Evolutionary conservation across 169 alveolate genomes (phyloP), one percentile per base, ranked within the genome.

Genomic region (Blepharisma undulans): DNA sequence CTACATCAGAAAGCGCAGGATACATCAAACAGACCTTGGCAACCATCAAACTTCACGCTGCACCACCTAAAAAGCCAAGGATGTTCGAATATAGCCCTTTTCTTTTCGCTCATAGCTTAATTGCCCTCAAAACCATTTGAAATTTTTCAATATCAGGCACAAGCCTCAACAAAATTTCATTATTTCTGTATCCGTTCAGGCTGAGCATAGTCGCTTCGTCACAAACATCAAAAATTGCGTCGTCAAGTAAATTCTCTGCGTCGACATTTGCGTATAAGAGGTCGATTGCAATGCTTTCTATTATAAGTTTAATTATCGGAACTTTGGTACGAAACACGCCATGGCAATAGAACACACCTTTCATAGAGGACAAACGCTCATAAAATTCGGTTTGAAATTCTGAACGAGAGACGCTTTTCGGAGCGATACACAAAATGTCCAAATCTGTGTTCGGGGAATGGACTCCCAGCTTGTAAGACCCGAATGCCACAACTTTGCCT

Each of bases 41-140:
- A 25, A 98, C 99, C 61, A 99, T 95, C 66, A 99, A 98, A n/a
- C 99, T 99, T 99, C 99, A 99, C 19, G 99, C 98, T 36, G 99
- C 99, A 7, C 99, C 99, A 12, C 99, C 99, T 29, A 98, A 95
- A 89, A 1, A 32, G 27, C 98, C 98, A 66, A 93, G 85, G 7
- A 92, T 92, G 76, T 90, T 91, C 14, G 95, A 90, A 86, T 94
- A 94, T 14, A 96, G 93, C 19, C 96, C 97, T 94, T 96, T 92
- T 90, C 93, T 91, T 92, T 90, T 93, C 4, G 98, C 98, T 96
- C 98, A 96, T 19, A 94, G 81, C 89, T 96, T 96, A 30, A 96
- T 87, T 21, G 92, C 93, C 61, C 96, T 92, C 34, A 94, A 90
- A 1, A 93, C 76, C 61, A 78, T 79, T 84, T 86, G 88, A 80